Base-by-base conservation (phyloP, 1,139 yeast genomes). In the Geotrichum restrictum region DNA sequence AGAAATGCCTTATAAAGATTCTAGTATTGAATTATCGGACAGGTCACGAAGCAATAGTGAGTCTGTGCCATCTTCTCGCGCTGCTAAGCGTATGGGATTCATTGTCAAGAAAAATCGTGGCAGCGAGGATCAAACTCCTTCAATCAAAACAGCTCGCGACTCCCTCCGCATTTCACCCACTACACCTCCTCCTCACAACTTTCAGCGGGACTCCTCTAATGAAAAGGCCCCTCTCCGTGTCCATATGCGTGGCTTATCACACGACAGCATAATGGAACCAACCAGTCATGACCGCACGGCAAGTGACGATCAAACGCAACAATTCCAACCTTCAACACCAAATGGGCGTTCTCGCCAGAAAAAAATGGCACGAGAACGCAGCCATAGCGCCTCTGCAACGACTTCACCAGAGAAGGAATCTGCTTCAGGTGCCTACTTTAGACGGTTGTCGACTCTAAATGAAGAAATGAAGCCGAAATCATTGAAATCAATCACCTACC, bases 381-480 rank as follows among this genome's bases (percentile, higher is more conserved):
- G 56, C 41, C 56, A 54, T 13, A 47, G 52, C 1, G 54, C 51
- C 1, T 48, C 56, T 3, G 52, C 54, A 8, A 53, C 61, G 8
- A 47, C 60, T 1, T 60, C 66, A 5, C 66, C 65, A 1, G 59
- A 60, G 16, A 49, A 55, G 32, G 68, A 64, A 41, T 50, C 82
- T 2, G 59, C 60, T 7, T 59, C 66, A 1, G 66, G 82, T 14
- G 89, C 88, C 36, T 85, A 84, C 63, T 84, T 85, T 64, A 75
- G 85, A 60, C 74, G 94, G 55, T 68, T 85, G 46, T 83, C 93
- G 1, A 82, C 86, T 0, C 68, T 85, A 76, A 73, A 52, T 77
- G 77, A n/a, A 41, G 54, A 52, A 50, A 52, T 48, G 51, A 56
- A 52, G 41, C 49, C 54, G 8, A 39, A 33, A 16, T 36, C 52